These are phyloP conservation scores for Ambrosiella cleistominuta DNA, from an alignment of 2,329 filamentous ascomycete species.

Conservation along the genomic window DNA sequence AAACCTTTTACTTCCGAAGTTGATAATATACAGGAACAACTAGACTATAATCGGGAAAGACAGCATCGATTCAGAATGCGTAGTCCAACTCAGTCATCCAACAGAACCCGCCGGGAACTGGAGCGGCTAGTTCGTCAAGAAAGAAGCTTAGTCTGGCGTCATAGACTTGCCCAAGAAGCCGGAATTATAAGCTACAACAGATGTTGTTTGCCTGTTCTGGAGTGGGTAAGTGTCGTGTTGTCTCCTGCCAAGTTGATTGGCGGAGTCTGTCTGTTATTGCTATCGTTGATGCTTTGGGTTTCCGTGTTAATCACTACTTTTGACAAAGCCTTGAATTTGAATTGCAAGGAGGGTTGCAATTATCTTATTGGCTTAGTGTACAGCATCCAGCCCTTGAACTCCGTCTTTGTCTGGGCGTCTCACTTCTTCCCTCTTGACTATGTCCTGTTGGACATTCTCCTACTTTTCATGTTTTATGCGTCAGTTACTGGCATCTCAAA, in stretches of 20 bases:
- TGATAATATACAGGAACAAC: constrained; percentile 58
- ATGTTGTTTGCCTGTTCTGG: constrained; percentile 53
- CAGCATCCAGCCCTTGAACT: constrained; percentile 91
- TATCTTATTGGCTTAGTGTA: constrained; percentile 79
- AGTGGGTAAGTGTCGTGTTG: constrained; percentile 65
- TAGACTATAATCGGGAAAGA: constrained; percentile 77
- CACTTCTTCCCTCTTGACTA: constrained; percentile 86
- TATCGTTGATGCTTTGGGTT: constrained; percentile 62
- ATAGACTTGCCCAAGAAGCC: constrained; percentile 70
- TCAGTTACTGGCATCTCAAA: constrained; percentile 73
- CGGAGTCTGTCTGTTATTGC: constrained; percentile 57
- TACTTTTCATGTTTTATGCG: constrained; percentile 75
- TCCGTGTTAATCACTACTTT: constrained; percentile 93
- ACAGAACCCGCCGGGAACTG: constrained; percentile 76
- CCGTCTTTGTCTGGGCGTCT: constrained; percentile 64
- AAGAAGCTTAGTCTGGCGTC: constrained; percentile 73
- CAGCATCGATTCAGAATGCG: constrained; percentile 83
- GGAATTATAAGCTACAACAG: constrained; percentile 19
- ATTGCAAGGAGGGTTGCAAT: constrained; percentile 72
- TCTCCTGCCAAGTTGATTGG: constrained; percentile 77
- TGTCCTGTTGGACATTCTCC: constrained; percentile 65
- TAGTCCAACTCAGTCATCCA: constrained; percentile 59
- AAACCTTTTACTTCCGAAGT: constrained; percentile 46
- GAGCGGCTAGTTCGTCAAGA: constrained; percentile 80
- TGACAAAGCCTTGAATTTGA: constrained; percentile 81